phyloP scores from a whole-genome alignment of 2,329 filamentous ascomycete genomes.

The Blastomyces emzantsi region DNA sequence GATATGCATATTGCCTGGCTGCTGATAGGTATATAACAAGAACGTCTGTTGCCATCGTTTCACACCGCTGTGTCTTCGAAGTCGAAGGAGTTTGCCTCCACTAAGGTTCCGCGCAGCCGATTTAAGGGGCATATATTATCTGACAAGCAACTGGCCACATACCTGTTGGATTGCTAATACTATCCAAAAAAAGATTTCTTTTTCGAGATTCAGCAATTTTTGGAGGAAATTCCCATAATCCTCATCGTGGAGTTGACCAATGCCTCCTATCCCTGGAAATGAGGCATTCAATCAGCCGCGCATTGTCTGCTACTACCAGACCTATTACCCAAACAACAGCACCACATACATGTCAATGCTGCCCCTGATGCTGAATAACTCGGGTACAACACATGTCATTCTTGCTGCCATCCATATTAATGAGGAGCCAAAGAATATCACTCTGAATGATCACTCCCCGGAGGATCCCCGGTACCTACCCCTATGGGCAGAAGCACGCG shows the following conservation, averaged over 20 bases:
- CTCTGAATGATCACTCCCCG: conserved; percentile 71
- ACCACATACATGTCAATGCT: conserved; percentile 50
- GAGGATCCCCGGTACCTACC: conserved; percentile 57
- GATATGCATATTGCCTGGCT: neutral
- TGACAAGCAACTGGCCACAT: neutral
- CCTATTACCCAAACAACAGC: conserved; percentile 47
- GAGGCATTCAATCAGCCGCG: conserved; percentile 22
- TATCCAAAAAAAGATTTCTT: neutral
- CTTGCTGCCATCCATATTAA: conserved; percentile 82
- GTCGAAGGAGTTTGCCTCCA: neutral
- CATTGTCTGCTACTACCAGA: conserved; percentile 53
- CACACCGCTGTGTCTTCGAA: neutral
- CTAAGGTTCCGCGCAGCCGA: neutral
- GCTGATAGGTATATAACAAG: neutral
- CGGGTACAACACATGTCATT: conserved; percentile 69
- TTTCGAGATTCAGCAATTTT: neutral
- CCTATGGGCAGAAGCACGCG: conserved; percentile 68
- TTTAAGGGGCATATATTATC: neutral
- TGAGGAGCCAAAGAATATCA: conserved; percentile 54
- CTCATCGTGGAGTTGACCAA: conserved; percentile 12
- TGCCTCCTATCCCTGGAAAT: conserved; percentile 32
- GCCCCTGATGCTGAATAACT: conserved; percentile 50
- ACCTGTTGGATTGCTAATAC: neutral
- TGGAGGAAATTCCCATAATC: neutral
- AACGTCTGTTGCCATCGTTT: neutral